phyloP scores from a whole-genome alignment of 257 asterid genomes.

The Phtheirospermum japonicum region DNA sequence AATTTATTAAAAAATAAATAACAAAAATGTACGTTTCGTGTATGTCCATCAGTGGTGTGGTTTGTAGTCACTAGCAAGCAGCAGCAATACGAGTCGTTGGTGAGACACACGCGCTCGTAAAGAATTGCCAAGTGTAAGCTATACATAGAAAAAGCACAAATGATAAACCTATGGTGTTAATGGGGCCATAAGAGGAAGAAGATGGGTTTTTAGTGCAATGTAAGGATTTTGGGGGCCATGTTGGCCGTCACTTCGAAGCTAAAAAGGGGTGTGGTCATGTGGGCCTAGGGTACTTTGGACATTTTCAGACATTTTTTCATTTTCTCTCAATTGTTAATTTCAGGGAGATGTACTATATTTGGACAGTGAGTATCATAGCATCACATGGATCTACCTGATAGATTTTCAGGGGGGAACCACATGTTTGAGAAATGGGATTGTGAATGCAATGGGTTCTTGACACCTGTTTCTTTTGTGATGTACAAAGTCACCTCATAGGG shows the following conservation, averaged over 20 bases:
- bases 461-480: conserved; percentile 7
- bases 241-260: not conserved
- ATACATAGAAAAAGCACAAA: not conserved
- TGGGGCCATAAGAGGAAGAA: conserved; percentile 1
- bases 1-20: too few species aligned
- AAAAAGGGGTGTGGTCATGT: not conserved
- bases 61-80: not conserved
- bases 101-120: conserved; percentile 20
- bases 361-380: not conserved
- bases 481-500: not conserved
- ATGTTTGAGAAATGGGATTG: not conserved
- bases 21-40: too few species aligned
- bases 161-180: conserved; percentile 3
- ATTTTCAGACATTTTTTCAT: not conserved
- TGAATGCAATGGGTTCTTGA: not conserved
- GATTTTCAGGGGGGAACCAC: not conserved
- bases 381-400: not conserved
- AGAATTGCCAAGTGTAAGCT: not conserved
- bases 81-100: conserved; percentile 24
- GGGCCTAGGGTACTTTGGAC: not conserved
- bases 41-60: too few species aligned
- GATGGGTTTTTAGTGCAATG: not conserved
- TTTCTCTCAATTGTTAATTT: not conserved
- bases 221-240: not conserved
- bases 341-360: not conserved